Conservation (phyloP, 331 rosid species). For the Acacia concinna region DNA sequence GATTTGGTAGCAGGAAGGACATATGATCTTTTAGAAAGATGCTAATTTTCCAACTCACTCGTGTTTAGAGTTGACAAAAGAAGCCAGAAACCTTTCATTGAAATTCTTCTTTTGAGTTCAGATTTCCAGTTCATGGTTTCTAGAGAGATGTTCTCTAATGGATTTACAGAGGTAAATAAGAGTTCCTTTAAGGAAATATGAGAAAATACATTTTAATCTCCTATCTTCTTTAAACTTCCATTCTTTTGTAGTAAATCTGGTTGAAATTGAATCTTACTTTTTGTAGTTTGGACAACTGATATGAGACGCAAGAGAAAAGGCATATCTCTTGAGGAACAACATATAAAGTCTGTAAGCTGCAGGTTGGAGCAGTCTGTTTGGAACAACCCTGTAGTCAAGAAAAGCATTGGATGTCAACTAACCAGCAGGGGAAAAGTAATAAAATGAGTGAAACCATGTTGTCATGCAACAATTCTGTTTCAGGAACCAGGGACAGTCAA, state of each 20-base stretch:
- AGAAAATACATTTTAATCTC: too few species aligned
- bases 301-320: conserved; percentile 43
- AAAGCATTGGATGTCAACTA: neutral
- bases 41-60: neutral
- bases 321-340: conserved; percentile 71
- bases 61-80: neutral
- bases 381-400: conserved; percentile 59
- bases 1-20: neutral
- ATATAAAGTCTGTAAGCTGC: conserved; percentile 74
- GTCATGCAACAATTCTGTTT: neutral
- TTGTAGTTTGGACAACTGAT: conserved; percentile 50
- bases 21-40: neutral
- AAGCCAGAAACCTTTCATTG: neutral
- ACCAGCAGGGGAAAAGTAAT: neutral
- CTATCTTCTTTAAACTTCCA: neutral
- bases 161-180: neutral
- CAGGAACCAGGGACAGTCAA: neutral
- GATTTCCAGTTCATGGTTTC: neutral
- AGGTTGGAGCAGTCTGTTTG: conserved; percentile 63
- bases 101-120: neutral
- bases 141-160: neutral
- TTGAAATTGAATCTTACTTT: conserved; percentile 52
- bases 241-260: neutral
- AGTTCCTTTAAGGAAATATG: neutral
- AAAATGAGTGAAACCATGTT: neutral